phyloP scores from a whole-genome alignment of 345 rosid genomes.

The Syzygium grande region DNA sequence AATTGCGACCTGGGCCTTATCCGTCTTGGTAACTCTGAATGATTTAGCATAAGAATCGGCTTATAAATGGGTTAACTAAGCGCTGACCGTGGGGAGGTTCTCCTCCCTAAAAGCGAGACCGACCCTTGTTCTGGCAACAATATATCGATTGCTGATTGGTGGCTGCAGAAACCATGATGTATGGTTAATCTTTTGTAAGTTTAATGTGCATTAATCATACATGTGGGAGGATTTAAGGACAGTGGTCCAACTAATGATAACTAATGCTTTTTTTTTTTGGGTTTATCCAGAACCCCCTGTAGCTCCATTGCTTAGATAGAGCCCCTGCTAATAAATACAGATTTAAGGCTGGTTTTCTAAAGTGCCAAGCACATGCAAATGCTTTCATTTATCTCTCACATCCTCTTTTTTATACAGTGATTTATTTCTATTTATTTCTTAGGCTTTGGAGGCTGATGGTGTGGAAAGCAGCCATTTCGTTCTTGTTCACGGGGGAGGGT shows the following conservation, averaged over 20 bases:
- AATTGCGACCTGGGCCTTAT: neutral
- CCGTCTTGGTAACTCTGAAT: neutral
- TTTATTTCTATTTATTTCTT: neutral
- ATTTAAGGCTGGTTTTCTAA: neutral
- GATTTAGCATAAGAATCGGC: neutral
- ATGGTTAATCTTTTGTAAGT: neutral
- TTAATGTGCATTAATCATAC: neutral
- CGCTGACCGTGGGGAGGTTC: neutral
- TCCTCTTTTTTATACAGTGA: neutral
- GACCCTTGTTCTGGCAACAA: neutral
- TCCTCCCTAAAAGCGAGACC: neutral
- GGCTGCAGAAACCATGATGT: neutral
- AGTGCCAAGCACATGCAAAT: neutral
- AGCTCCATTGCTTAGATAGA: neutral
- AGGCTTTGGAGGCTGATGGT: constrained; percentile 21
- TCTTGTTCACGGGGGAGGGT: constrained; percentile 84
- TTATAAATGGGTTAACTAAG: neutral
- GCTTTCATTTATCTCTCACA: neutral
- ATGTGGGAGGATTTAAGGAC: neutral
- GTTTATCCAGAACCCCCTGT: neutral
- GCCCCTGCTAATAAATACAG: neutral
- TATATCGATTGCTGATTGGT: neutral
- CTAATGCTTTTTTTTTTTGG: neutral
- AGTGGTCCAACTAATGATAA: neutral
- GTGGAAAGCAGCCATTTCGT: constrained; percentile 48